Conservation (phyloP, 2,329 filamentous ascomycete genomes). For the Pseudophaeomoniella oleicola region DNA sequence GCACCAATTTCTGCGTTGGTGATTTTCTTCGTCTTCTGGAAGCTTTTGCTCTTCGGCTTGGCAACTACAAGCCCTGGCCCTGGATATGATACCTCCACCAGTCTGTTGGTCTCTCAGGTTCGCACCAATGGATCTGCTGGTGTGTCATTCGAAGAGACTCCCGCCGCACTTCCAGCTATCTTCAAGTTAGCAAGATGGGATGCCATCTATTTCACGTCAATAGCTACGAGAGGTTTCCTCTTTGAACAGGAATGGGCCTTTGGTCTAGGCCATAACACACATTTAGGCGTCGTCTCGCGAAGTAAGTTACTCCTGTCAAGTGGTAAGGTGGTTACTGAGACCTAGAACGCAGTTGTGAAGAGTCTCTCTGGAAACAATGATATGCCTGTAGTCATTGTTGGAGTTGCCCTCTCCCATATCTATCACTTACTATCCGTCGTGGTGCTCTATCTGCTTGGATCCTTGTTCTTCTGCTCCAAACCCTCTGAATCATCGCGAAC, state of each 20-base stretch:
- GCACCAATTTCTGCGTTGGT: neutral
- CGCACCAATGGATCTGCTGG: constrained; percentile 6
- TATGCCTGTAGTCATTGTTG: constrained; percentile 30
- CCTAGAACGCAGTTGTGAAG: neutral
- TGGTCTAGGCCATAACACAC: constrained; percentile 37
- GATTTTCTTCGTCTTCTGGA: constrained; percentile 38
- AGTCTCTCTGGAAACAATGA: neutral
- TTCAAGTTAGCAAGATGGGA: constrained; percentile 45
- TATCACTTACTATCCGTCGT: constrained; percentile 65
- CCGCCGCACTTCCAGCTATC: constrained; percentile 9
- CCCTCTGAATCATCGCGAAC: constrained; percentile 23
- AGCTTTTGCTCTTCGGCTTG: constrained; percentile 35
- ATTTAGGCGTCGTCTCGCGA: constrained; percentile 24
- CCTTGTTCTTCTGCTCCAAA: constrained; percentile 32
- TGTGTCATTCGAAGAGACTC: constrained; percentile 2
- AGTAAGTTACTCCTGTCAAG: constrained; percentile 13
- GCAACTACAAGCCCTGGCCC: constrained; percentile 37
- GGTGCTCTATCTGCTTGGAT: constrained; percentile 52
- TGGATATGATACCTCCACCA: constrained; percentile 50
- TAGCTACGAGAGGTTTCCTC: constrained; percentile 38
- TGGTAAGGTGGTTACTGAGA: neutral
- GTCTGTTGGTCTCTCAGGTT: constrained; percentile 35
- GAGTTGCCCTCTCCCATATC: constrained; percentile 53
- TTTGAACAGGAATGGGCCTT: constrained; percentile 56
- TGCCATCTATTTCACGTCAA: constrained; percentile 43